Evolutionary conservation across 2,329 filamentous ascomycete genomes (phyloP), one percentile per base, ranked within the genome.

Genomic region (Graphiopsis chlorocephala): DNA sequence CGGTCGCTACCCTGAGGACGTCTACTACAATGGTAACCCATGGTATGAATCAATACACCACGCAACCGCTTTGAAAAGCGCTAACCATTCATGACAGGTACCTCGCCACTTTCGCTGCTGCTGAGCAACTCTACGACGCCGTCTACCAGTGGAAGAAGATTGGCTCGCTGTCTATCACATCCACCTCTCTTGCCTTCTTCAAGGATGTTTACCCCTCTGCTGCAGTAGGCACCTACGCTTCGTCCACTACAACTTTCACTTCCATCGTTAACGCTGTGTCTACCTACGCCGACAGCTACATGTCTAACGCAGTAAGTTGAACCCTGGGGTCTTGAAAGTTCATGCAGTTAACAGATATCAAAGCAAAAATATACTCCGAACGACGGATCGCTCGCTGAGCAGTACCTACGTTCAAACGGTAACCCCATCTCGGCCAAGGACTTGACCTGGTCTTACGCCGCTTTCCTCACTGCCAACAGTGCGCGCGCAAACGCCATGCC

Each of bases 41-140:
- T 95, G 91, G 91, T 69, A 66, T 35, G 53, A 4, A 25, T 15
- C 7, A 12, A 45, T 8, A 20, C 17, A 20, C 7, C 8, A 4
- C 14, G 38, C n/a, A 4, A 1, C 38, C 8, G 23, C 23, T 3
- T 12, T 45, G 38, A 20, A 45, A 15, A 8, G 10, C 5, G 38
- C 38, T 45, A 45, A 45, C 8, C 17, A 17, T 4, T 5, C 31
- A 64, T 66, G 4, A 42, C 29, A 61, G 72, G 72, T 84, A 92
- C 71, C 82, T 94, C 14, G 85, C 85, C 70, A 94, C 90, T 0
- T 82, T 92, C 31, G 90, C 90, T 1, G 90, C 90, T 0, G 92
- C 91, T 3, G 91, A 95, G 77, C 88, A 91, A 73, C 84, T 96
- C 2, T 94, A 93, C 74, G 88, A 90, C 70, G 89, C 91, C 0